phyloP scores from a whole-genome alignment of 2,329 filamentous ascomycete species.

The Aspergillus udagawae region DNA sequence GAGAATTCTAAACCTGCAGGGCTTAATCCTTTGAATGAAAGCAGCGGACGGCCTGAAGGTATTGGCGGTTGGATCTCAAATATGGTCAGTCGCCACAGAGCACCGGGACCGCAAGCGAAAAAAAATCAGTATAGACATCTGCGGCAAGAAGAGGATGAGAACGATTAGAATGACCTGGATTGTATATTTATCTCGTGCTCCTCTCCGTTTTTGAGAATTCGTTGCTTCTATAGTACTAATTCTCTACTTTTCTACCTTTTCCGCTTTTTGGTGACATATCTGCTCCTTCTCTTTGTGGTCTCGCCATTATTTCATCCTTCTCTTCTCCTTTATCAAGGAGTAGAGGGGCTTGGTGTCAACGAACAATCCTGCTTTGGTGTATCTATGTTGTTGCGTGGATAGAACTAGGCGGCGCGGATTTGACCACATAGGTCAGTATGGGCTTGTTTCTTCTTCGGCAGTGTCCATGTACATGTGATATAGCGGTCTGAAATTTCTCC shows the following conservation, averaged over 20 bases:
- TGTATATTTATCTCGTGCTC: neutral
- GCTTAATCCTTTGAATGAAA: slow-evolving; percentile 30
- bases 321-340: neutral
- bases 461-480: neutral
- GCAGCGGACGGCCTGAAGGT: slow-evolving; percentile 46
- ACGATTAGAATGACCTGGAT: slow-evolving; percentile 6
- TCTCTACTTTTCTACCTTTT: slow-evolving; percentile 3
- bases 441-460: neutral
- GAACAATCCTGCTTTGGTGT: neutral
- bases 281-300: neutral
- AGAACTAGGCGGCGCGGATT: neutral
- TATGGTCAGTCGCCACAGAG: slow-evolving; percentile 55
- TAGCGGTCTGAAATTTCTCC: neutral
- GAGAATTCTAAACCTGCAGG: slow-evolving; percentile 48
- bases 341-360: neutral
- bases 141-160: slow-evolving; percentile 44
- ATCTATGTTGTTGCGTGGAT: neutral
- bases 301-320: neutral
- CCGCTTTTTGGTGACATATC: slow-evolving; percentile 2
- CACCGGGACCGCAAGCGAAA: slow-evolving; percentile 33
- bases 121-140: slow-evolving; percentile 43
- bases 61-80: slow-evolving; percentile 67
- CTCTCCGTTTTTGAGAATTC: neutral
- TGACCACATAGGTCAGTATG: neutral
- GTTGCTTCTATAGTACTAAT: neutral